Evolutionary conservation across 2,329 filamentous ascomycete genomes (phyloP).

Genomic region (Hymenoscyphus occultus): DNA sequence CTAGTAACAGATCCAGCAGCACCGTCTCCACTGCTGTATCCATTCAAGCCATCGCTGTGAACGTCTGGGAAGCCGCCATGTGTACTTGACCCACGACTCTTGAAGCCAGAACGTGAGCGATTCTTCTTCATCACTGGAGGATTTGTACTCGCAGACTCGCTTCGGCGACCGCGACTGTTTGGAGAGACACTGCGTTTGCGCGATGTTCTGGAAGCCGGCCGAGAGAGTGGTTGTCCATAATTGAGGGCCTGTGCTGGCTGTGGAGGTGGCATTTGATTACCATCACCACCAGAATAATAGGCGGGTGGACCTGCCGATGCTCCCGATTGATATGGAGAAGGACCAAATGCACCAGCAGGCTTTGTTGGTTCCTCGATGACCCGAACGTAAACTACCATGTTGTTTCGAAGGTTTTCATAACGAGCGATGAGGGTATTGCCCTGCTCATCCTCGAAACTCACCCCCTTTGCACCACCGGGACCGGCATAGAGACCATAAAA

Average conservation of each 20-base stretch:
- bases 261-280: conserved; percentile 60
- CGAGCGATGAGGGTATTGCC: conserved; percentile 90
- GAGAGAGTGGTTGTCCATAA: conserved; percentile 59
- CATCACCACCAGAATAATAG: conserved; percentile 56
- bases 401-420: conserved; percentile 91
- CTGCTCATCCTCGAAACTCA: conserved; percentile 90
- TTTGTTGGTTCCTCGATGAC: conserved; percentile 63
- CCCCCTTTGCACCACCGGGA: conserved; percentile 65
- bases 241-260: conserved; percentile 50
- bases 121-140: conserved; percentile 56
- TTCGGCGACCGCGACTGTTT: conserved; percentile 67
- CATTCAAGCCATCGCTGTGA: conserved; percentile 63
- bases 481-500: conserved; percentile 94
- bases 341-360: conserved; percentile 46
- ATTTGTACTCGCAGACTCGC: conserved; percentile 64
- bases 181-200: conserved; percentile 78
- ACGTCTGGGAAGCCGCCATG: conserved; percentile 53
- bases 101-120: conserved; percentile 63
- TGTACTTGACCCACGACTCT: conserved; percentile 61
- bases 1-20: conserved; percentile 73
- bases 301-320: conserved; percentile 50
- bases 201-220: conserved; percentile 68
- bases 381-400: conserved; percentile 91
- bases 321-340: conserved; percentile 51
- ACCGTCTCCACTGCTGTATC: conserved; percentile 85